A percentile compares a stretch with the other conserved stretches of the same genome.
These are phyloP conservation scores for Lignosus rhinocerotis DNA, from an alignment of 1,284 basidiomycete genomes.

Conservation along the genomic window DNA sequence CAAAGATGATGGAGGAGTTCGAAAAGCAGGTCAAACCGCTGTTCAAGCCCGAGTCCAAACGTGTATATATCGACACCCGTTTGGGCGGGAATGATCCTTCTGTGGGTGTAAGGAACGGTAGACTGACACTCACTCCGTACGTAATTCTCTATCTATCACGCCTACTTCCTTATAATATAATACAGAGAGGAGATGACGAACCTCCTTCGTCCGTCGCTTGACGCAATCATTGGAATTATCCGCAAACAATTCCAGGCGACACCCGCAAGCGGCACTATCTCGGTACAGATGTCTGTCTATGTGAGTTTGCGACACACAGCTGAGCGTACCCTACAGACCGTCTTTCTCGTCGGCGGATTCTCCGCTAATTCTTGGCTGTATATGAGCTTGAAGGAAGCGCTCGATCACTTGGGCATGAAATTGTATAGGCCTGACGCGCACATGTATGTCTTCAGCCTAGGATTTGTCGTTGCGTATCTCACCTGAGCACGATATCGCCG, in stretches of 20 bases:
- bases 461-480: not conserved
- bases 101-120: not conserved
- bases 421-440: constrained; percentile 47
- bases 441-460: constrained; percentile 8
- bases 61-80: not conserved
- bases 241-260: constrained; percentile 30
- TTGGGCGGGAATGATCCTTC: not conserved
- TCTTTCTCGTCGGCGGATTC: constrained; percentile 43
- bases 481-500: not conserved
- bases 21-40: not conserved
- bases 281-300: not conserved
- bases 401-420: constrained; percentile 33
- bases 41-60: not conserved
- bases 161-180: not conserved
- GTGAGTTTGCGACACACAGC: not conserved
- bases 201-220: constrained; percentile 43
- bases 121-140: not conserved
- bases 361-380: constrained; percentile 41
- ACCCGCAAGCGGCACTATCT: not conserved
- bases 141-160: not conserved
- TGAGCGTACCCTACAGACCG: constrained; percentile 27
- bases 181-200: constrained; percentile 35
- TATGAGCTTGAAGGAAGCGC: constrained; percentile 26
- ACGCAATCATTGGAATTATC: constrained; percentile 36
- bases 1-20: not conserved